Conservation (phyloP, 2,329 filamentous ascomycete species). For the Fusarium sp. region DNA sequence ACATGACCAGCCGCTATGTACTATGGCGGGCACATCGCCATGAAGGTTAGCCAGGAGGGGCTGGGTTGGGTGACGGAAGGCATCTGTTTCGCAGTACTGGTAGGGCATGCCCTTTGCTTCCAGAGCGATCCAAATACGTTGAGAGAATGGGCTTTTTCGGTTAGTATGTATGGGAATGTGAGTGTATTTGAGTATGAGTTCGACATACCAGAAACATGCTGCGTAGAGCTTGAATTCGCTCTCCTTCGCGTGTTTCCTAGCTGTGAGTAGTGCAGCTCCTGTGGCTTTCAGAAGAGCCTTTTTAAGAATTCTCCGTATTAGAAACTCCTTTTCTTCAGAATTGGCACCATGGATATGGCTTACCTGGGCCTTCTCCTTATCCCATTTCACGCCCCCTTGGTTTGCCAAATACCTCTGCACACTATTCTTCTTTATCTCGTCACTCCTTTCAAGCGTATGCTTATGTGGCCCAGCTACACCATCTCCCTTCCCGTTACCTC, state of each 20-base stretch:
- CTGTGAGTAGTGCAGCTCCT: conserved; percentile 75
- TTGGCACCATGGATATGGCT: conserved; percentile 2
- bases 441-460: conserved; percentile 77
- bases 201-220: conserved; percentile 83
- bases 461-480: conserved; percentile 78
- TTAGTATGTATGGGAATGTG: not conserved
- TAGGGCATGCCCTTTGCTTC: conserved; percentile 82
- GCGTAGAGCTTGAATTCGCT: conserved; percentile 81
- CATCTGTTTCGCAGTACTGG: conserved; percentile 88
- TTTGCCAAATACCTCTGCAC: conserved; percentile 74
- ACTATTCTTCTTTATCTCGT: conserved; percentile 84
- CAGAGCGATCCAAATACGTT: conserved; percentile 89
- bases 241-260: conserved; percentile 75
- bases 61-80: conserved; percentile 71
- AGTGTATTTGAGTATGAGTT: not conserved
- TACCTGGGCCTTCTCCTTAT: conserved; percentile 56
- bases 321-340: not conserved
- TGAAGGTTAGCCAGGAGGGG: conserved; percentile 80
- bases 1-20: conserved; percentile 83
- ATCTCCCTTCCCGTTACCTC: conserved; percentile 76
- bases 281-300: conserved; percentile 80
- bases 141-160: conserved; percentile 76
- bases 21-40: conserved; percentile 79
- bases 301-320: conserved; percentile 49
- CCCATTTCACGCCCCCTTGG: conserved; percentile 72